These are phyloP conservation scores for Colletotrichum sp. DNA, from an alignment of 2,329 filamentous ascomycete genomes.

Conservation along the genomic window DNA sequence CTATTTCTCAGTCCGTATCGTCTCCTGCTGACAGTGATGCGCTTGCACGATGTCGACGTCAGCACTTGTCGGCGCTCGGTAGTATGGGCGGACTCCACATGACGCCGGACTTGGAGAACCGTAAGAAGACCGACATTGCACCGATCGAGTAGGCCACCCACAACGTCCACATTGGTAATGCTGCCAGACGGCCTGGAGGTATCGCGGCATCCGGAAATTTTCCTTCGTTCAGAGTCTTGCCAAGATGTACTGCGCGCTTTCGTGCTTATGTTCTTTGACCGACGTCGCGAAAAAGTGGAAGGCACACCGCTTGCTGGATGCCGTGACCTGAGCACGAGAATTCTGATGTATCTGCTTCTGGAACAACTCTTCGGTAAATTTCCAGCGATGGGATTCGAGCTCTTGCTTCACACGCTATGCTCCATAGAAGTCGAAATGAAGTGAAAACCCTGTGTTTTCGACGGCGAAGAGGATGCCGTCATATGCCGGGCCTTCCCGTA, in stretches of 20 bases:
- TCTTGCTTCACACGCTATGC: not conserved
- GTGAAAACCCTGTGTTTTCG: not conserved
- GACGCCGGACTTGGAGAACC: not conserved
- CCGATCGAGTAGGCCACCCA: not conserved
- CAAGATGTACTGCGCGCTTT: not conserved
- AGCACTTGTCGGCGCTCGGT: not conserved
- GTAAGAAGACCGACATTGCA: not conserved
- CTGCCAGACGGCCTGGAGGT: not conserved
- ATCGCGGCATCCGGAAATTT: not conserved
- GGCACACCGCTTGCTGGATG: not conserved
- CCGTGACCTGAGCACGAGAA: not conserved
- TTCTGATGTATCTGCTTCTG: not conserved
- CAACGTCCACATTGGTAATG: not conserved
- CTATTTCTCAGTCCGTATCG: not conserved
- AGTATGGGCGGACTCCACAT: not conserved
- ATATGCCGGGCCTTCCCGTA: not conserved
- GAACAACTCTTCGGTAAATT: not conserved
- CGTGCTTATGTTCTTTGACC: not conserved
- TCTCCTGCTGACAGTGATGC: not conserved
- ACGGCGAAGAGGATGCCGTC: not conserved
- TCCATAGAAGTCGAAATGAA: not conserved
- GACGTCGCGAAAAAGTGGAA: not conserved
- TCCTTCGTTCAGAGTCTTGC: not conserved
- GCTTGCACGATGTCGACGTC: not conserved
- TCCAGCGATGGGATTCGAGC: rapidly evolving